A percentile compares a stretch with the other conserved stretches of the same genome.
These are phyloP conservation scores for Cutaneotrichosporon curvatum DNA, from an alignment of 1,284 basidiomycete species.

Conservation along the genomic window DNA sequence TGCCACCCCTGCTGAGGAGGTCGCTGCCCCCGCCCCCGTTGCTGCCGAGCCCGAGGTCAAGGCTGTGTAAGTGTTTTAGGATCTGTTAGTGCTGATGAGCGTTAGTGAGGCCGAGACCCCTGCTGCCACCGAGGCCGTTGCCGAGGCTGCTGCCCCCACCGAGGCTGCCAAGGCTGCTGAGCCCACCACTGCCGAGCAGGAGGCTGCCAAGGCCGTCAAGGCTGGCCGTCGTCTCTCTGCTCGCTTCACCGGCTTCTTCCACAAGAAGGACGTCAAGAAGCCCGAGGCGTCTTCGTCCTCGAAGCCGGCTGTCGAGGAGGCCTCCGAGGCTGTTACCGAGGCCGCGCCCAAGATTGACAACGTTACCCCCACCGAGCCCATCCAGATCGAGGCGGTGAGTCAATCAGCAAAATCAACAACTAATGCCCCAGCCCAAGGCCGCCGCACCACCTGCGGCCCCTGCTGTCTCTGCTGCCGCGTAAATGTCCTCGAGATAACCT, in stretches of 20 bases:
- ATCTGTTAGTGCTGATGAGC: background rate
- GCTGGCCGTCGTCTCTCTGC: conserved; percentile 40
- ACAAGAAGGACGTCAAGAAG: conserved; percentile 24
- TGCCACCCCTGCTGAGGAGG: conserved; percentile 8
- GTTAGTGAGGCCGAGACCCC: conserved; percentile 3
- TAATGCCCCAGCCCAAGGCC: conserved; percentile 23
- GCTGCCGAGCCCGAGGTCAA: conserved; percentile 8
- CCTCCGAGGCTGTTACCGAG: conserved; percentile 21
- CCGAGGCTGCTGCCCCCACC: background rate
- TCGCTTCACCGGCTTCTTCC: conserved; percentile 35
- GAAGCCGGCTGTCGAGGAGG: conserved; percentile 17
- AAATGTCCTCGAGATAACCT: conserved; percentile 6
- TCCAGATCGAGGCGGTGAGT: conserved; percentile 40
- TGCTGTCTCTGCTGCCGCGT: conserved; percentile 32
- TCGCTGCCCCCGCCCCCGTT: conserved; percentile 13
- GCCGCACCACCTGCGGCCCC: conserved; percentile 26
- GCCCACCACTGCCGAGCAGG: conserved; percentile 6
- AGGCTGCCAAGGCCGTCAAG: conserved; percentile 29
- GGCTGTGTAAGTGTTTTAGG: background rate
- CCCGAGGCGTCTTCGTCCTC: conserved; percentile 18
- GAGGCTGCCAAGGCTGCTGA: conserved; percentile 8
- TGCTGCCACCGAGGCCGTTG: conserved; percentile 10
- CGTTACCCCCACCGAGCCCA: conserved; percentile 34
- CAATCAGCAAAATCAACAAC: background rate
- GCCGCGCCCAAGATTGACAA: conserved; percentile 38